These are phyloP conservation scores for Corylus avellana DNA, from an alignment of 306 rosid genomes.

Conservation along the genomic window DNA sequence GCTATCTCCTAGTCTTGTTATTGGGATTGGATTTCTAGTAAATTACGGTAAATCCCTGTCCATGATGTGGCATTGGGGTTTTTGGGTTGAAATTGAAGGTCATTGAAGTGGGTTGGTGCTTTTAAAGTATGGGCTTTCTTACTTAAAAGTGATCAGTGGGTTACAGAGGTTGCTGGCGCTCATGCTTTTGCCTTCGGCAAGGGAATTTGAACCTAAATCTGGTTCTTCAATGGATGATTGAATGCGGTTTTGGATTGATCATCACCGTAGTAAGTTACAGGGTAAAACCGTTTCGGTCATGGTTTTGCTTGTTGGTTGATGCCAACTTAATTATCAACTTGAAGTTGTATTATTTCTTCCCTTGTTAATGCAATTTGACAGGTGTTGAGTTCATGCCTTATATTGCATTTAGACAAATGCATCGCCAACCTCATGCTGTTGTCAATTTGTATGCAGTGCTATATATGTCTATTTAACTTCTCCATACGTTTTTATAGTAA, in stretches of 20 bases:
- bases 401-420: neutral
- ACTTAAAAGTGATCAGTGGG: neutral
- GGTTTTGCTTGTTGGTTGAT: neutral
- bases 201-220: neutral
- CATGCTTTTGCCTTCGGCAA: neutral
- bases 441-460: constrained; percentile 18
- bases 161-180: neutral
- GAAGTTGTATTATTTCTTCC: neutral
- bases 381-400: neutral
- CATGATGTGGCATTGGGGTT: neutral
- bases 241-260: neutral
- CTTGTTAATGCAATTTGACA: neutral
- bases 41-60: neutral
- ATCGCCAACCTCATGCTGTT: neutral
- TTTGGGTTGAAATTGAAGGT: neutral
- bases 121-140: neutral
- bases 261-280: neutral
- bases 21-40: neutral
- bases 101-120: neutral
- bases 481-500: constrained; percentile 4
- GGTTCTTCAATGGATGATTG: neutral
- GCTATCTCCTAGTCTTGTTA: too few species aligned
- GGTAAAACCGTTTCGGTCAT: neutral
- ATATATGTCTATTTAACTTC: constrained; percentile 1
- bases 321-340: neutral